Base-by-base conservation (phyloP, 108 stramenopile genomes). In the Pseudonitzschia multistriata region DNA sequence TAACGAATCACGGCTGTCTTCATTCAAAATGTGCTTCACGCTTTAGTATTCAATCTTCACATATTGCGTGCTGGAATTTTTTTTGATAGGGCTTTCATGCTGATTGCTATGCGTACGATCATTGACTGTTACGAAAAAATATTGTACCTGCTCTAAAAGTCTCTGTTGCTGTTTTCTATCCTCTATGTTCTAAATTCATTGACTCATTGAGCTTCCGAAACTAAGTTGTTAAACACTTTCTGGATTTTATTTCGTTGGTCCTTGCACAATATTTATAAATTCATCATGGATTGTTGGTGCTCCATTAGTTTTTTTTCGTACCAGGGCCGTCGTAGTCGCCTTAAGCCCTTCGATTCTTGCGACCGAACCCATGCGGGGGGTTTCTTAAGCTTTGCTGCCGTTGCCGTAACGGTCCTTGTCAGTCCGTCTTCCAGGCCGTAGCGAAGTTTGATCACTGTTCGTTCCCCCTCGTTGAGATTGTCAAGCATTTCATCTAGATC, bases 361-460 rank as follows among this genome's bases (percentile, higher is more conserved):
- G 90, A 90, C 59, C 94, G 62, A 24, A 95, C 94, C 91, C 91
- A 95, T 14, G 88, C 80, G 56, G 92, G 91, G 22, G 87, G 76
- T 67, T 86, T 82, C 55, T 85, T 77, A 82, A 93, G 75, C 76
- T 89, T 79, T 19, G 90, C 84, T 25, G 90, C 91, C 21, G 92
- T 91, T 1, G 87, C 72, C 24, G 91, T 92, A 11, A 95, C 91
- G 5, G 94, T 92, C 55, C 94, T 71, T 15, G 91, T 91, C 34
- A 91, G 82, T 4, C 94, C 94, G 70, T 95, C 91, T 31, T 80
- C 84, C 47, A 95, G 68, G 54, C 94, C 94, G 72, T 95, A 95
- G 34, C 94, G 74, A 4, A 83, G 66, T 36, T 78, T 79, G 34
- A 95, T 82, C 0, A 95, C 91, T 19, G 27, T 75, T 29, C 85